Percentiles rank a stretch among this genome's conserved stretches.
phyloP scores from a whole-genome alignment of 805 yeast genomes.

The Starmerella davenportii region DNA sequence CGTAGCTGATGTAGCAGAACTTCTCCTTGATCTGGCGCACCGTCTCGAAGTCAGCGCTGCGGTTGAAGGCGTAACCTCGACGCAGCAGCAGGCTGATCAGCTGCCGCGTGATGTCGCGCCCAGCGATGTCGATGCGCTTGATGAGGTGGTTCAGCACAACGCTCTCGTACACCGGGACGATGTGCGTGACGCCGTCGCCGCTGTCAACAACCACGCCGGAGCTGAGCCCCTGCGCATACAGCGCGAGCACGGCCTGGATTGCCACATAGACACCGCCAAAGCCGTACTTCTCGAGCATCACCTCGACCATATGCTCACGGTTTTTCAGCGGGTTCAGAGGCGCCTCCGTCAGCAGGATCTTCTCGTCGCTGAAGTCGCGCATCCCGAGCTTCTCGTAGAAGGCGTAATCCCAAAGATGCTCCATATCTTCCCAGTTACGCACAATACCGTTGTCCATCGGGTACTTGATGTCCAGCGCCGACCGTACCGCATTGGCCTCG shows the following conservation, averaged over 20 bases:
- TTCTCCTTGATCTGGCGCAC: conserved; percentile 96
- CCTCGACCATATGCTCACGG: conserved; percentile 79
- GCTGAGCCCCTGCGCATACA: conserved; percentile 90
- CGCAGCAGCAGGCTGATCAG: conserved; percentile 77
- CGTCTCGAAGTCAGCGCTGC: conserved; percentile 97
- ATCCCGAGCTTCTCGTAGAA: conserved; percentile 78
- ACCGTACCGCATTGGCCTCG: conserved; percentile 81
- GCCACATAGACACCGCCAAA: conserved; percentile 91
- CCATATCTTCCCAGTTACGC: conserved; percentile 98
- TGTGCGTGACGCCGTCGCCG: conserved; percentile 97
- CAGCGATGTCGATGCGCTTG: conserved; percentile 86
- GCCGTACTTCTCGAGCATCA: conserved; percentile 78
- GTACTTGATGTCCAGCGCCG: conserved; percentile 79
- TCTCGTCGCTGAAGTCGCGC: conserved; percentile 44
- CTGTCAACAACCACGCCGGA: conserved; percentile 97
- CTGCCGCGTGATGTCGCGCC: conserved; percentile 95
- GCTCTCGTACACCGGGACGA: conserved; percentile 94
- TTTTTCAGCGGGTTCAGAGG: conserved; percentile 92
- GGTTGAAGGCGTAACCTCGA: conserved; percentile 93
- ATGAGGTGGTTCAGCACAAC: conserved; percentile 92
- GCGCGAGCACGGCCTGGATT: conserved; percentile 92
- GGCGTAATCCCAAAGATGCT: conserved; percentile 93
- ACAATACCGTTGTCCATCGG: conserved; percentile 99
- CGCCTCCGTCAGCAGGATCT: conserved; percentile 84
- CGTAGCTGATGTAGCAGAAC: conserved; percentile 86